Evolutionary conservation across 2,329 filamentous ascomycete species (phyloP).

Genomic region (Claviceps fusiformis): DNA sequence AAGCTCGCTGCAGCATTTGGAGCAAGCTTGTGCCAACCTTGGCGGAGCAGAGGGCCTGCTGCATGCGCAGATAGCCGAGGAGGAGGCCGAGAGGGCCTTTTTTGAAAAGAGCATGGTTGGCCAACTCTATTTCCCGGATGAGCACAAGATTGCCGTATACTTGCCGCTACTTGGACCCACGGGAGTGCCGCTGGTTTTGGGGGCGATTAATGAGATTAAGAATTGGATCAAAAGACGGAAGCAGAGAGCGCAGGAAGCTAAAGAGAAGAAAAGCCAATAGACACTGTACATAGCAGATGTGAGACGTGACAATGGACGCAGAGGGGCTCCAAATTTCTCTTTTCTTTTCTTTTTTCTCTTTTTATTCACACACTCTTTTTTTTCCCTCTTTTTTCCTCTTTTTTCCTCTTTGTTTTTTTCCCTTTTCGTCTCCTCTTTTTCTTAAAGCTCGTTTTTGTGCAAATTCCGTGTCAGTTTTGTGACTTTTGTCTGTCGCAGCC

Average conservation of each 20-base stretch:
- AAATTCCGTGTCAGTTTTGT: neutral
- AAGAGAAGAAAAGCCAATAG: slow-evolving; percentile 24
- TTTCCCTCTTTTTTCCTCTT: too few species aligned
- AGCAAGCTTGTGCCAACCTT: slow-evolving; percentile 61
- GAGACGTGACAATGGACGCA: too few species aligned
- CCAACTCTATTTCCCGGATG: slow-evolving; percentile 95
- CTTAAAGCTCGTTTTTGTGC: neutral
- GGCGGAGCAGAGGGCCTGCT: slow-evolving; percentile 54
- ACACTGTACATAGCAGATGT: slow-evolving; percentile 10
- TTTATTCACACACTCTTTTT: too few species aligned
- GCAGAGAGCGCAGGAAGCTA: slow-evolving; percentile 26
- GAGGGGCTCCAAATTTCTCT: too few species aligned
- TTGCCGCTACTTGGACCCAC: slow-evolving; percentile 81
- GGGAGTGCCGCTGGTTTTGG: slow-evolving; percentile 78
- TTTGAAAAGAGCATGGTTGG: slow-evolving; percentile 99
- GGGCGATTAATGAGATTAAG: slow-evolving; percentile 67
- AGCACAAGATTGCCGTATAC: slow-evolving; percentile 96
- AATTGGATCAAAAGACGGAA: slow-evolving; percentile 38
- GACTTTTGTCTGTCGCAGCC: neutral
- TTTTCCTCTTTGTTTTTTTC: neutral
- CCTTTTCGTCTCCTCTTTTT: too few species aligned
- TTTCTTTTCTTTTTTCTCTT: neutral
- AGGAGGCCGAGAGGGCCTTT: slow-evolving; percentile 83
- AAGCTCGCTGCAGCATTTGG: slow-evolving; percentile 63
- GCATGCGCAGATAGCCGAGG: slow-evolving; percentile 73